These are phyloP conservation scores for Populus alba DNA, from an alignment of 345 rosid species.

Conservation along the genomic window DNA sequence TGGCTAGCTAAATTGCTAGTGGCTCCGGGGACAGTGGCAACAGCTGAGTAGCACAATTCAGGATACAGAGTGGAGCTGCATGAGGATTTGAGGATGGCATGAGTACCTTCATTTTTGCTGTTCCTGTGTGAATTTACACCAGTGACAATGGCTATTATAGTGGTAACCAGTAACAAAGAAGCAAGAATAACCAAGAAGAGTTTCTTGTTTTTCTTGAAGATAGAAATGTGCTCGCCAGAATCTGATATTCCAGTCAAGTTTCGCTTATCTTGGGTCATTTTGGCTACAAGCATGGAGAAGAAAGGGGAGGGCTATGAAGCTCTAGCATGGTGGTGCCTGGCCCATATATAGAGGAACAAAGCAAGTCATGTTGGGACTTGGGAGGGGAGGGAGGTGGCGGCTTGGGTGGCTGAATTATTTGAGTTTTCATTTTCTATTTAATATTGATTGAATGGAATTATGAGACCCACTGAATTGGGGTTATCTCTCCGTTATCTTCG, in stretches of 20 bases:
- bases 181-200: constrained; percentile 34
- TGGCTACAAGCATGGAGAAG: neutral
- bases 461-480: neutral
- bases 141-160: constrained; percentile 40
- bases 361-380: neutral
- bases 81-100: constrained; percentile 53
- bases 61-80: constrained; percentile 65
- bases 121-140: constrained; percentile 32
- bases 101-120: constrained; percentile 24
- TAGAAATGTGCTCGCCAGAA: constrained; percentile 16
- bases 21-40: constrained; percentile 41
- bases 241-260: constrained; percentile 19
- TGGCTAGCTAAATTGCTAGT: constrained; percentile 24
- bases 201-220: constrained; percentile 30
- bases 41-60: constrained; percentile 67
- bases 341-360: neutral
- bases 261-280: constrained; percentile 28
- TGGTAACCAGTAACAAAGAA: constrained; percentile 36
- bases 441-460: neutral
- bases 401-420: neutral
- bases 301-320: too few relatives aligned
- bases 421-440: neutral
- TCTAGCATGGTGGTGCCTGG: neutral
- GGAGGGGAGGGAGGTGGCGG: neutral
- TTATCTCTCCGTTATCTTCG: neutral